Percentiles rank a stretch among this genome's conserved stretches.
Evolutionary conservation across 371 early-diverging fungal species (phyloP).

Genomic region (Batrachochytrium dendrobatidis): DNA sequence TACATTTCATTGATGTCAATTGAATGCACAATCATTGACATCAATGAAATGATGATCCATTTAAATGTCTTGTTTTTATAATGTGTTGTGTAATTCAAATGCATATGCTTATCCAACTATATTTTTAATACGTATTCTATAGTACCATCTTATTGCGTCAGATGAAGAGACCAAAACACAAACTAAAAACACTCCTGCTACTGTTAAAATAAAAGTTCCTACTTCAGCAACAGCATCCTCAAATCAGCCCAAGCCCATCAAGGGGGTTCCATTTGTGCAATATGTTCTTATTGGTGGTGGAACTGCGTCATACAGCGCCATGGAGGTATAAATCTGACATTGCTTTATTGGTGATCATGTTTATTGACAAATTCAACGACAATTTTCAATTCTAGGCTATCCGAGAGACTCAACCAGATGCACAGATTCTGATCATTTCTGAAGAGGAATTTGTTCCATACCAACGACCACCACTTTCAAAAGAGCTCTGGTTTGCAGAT

Average conservation of each 20-base stretch:
- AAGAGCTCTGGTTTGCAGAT: conserved; percentile 69
- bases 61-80: too few species aligned
- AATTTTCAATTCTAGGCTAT: conserved; percentile 43
- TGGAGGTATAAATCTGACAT: conserved; percentile 15
- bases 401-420: conserved; percentile 56
- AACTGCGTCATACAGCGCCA: conserved; percentile 60
- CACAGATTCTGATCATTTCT: conserved; percentile 61
- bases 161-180: background rate
- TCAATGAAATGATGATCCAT: too few species aligned
- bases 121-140: background rate
- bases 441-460: conserved; percentile 59
- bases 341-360: background rate
- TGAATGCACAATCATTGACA: too few species aligned
- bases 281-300: conserved; percentile 59
- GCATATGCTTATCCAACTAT: background rate
- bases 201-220: background rate
- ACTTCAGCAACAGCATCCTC: background rate
- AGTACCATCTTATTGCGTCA: background rate
- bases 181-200: background rate
- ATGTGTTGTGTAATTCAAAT: background rate
- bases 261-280: background rate
- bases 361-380: background rate
- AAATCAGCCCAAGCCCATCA: background rate
- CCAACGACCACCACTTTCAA: conserved; percentile 55
- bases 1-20: too few species aligned